Percentiles rank a stretch among this genome's conserved stretches.
phyloP scores from a whole-genome alignment of 1,284 basidiomycete genomes.

The Agaricales sp. region DNA sequence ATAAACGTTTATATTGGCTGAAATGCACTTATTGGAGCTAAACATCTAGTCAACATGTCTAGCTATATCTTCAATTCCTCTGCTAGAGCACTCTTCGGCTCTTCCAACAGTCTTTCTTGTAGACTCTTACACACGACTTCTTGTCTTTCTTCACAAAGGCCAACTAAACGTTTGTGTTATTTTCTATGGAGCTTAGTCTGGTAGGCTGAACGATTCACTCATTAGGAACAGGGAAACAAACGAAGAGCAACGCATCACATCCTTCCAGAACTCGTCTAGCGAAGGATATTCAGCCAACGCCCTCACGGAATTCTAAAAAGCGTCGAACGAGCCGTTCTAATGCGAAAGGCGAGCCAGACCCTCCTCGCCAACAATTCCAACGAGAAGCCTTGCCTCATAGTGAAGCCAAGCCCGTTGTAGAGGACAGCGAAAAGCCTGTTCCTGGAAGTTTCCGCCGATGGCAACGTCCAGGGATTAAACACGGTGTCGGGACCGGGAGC shows the following conservation, averaged over 20 bases:
- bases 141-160: too few species aligned
- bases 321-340: background rate
- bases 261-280: background rate
- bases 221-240: background rate
- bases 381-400: too few species aligned
- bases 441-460: background rate
- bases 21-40: too few species aligned
- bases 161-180: too few species aligned
- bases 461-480: background rate
- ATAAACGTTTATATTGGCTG: too few species aligned
- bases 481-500: background rate
- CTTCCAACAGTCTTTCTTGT: background rate
- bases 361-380: background rate
- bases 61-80: background rate
- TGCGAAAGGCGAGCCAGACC: background rate
- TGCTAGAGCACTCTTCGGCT: background rate
- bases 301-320: background rate
- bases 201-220: background rate
- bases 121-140: background rate
- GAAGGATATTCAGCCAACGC: background rate
- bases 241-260: background rate
- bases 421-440: background rate
- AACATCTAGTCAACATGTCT: too few species aligned
- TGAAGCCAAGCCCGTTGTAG: too few species aligned
- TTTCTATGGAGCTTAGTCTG: too few species aligned